A percentile compares a stretch with the other conserved stretches of the same genome.
Evolutionary conservation across 352 stramenopile species (phyloP).

Genomic region (Phytophthora ramorum): DNA sequence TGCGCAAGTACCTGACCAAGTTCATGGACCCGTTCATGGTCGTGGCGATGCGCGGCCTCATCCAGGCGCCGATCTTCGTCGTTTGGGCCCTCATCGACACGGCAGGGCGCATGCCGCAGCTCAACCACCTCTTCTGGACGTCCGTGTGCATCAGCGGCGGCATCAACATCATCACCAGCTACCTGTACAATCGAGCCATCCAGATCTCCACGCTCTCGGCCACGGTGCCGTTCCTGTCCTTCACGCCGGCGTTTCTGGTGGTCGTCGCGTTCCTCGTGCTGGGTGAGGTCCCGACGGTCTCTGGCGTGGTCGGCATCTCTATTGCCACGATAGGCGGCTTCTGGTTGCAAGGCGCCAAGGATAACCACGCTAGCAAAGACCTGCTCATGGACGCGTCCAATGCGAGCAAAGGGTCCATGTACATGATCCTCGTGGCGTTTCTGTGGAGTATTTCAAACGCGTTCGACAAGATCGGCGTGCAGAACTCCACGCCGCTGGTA

Average conservation of each 20-base stretch:
- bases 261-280: constrained; percentile 80
- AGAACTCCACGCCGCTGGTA: constrained; percentile 78
- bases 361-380: constrained; percentile 51
- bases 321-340: constrained; percentile 79
- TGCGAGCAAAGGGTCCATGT: constrained; percentile 78
- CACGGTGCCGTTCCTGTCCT: constrained; percentile 82
- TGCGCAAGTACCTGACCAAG: constrained; percentile 86
- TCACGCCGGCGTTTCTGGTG: constrained; percentile 80
- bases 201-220: constrained; percentile 85
- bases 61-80: constrained; percentile 78
- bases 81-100: constrained; percentile 71
- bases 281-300: constrained; percentile 74
- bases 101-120: constrained; percentile 49
- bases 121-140: constrained; percentile 88
- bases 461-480: constrained; percentile 87
- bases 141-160: constrained; percentile 72
- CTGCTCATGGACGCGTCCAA: constrained; percentile 58
- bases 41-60: constrained; percentile 68
- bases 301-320: constrained; percentile 64
- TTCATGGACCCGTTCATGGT: constrained; percentile 88
- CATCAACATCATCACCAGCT: constrained; percentile 87
- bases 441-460: constrained; percentile 86
- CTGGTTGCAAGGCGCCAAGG: constrained; percentile 72
- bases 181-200: constrained; percentile 85
- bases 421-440: constrained; percentile 86